Evolutionary conservation across 176 grass and related monocot genomes (phyloP).

Genomic region (Triticum timopheevii): DNA sequence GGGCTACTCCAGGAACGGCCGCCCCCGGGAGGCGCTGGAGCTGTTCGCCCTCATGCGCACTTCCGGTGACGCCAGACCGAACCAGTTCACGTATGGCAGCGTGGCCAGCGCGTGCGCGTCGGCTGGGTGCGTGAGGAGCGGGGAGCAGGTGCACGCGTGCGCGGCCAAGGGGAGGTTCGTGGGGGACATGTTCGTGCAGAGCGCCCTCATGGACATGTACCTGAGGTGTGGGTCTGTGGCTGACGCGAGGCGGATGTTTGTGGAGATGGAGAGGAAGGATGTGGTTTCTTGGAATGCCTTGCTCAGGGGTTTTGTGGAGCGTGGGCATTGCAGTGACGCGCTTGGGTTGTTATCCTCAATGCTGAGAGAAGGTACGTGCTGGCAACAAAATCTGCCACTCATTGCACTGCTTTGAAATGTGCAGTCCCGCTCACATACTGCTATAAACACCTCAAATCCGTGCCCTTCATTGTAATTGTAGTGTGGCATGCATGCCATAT

Average conservation of each 20-base stretch:
- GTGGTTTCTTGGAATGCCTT: conserved; percentile 79
- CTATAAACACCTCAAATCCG: not conserved
- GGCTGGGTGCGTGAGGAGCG: conserved; percentile 43
- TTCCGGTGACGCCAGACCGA: conserved; percentile 31
- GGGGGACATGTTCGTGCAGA: conserved; percentile 74
- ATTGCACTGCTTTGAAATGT: conserved; percentile 6
- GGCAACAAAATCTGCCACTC: not conserved
- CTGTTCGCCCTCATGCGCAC: conserved; percentile 48
- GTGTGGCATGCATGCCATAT: not conserved
- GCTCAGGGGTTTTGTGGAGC: conserved; percentile 60
- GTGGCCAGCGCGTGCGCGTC: conserved; percentile 35
- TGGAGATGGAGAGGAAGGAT: conserved; percentile 56
- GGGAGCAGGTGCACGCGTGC: conserved; percentile 67
- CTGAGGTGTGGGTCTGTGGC: conserved; percentile 54
- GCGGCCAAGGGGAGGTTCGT: conserved; percentile 54
- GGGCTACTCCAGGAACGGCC: conserved; percentile 48
- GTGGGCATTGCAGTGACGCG: conserved; percentile 33
- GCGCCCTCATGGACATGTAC: conserved; percentile 74
- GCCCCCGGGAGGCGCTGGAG: conserved; percentile 47
- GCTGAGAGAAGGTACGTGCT: conserved; percentile 58
- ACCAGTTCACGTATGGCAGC: conserved; percentile 83
- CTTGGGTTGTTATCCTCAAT: conserved; percentile 55
- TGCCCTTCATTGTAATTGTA: not conserved
- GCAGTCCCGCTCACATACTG: not conserved
- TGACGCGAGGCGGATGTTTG: conserved; percentile 51